These are phyloP conservation scores for Phlegmacium glaucopus DNA, from an alignment of 768 basidiomycete genomes.

Conservation along the genomic window DNA sequence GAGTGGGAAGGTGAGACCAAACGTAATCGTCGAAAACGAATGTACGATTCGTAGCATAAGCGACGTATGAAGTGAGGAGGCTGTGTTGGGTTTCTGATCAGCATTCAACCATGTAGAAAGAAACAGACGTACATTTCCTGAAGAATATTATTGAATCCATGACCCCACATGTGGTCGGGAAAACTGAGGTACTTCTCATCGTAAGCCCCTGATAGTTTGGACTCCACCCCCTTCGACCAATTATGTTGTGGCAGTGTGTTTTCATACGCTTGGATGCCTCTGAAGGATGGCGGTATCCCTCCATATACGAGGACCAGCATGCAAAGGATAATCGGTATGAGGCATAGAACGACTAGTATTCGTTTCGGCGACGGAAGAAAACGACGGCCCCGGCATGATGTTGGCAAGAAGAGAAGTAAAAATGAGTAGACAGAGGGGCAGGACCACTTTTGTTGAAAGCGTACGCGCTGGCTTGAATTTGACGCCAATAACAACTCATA, in stretches of 20 bases:
- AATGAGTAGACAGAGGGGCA: too few relatives aligned
- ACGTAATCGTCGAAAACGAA: constrained; percentile 64
- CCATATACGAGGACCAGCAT: constrained; percentile 15
- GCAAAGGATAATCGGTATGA: constrained; percentile 1
- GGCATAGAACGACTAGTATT: background rate
- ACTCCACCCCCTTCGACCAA: constrained; percentile 5
- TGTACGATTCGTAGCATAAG: constrained; percentile 45
- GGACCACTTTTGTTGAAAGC: too few relatives aligned
- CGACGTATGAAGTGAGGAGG: constrained; percentile 49
- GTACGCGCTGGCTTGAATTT: too few relatives aligned
- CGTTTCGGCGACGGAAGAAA: background rate
- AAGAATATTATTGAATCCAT: constrained; percentile 59
- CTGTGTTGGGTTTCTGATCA: constrained; percentile 13
- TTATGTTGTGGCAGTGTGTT: constrained; percentile 16
- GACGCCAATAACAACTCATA: too few relatives aligned
- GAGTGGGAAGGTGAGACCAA: constrained; percentile 53
- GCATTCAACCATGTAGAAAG: background rate
- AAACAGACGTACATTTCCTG: constrained; percentile 53
- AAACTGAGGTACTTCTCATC: constrained; percentile 35
- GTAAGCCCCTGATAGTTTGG: background rate
- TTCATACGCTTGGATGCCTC: constrained; percentile 11
- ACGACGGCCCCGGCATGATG: too few relatives aligned
- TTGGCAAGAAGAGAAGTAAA: too few relatives aligned
- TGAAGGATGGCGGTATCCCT: constrained; percentile 20
- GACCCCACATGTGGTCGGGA: constrained; percentile 55